Conservation (phyloP, 2,329 filamentous ascomycete genomes). For the Colletotrichum sp. region DNA sequence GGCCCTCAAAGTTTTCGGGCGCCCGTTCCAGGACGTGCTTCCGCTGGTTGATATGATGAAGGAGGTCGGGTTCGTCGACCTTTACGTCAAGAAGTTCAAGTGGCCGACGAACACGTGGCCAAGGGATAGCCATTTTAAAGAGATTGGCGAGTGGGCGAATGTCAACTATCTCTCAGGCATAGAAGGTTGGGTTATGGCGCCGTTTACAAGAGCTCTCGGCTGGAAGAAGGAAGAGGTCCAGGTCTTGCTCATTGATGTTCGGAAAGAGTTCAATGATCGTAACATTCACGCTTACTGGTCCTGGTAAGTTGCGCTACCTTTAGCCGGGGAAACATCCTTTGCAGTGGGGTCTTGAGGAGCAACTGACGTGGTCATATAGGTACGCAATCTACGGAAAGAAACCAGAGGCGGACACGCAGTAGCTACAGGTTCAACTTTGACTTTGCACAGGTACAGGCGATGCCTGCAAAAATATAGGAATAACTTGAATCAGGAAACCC, state of each 20-base stretch:
- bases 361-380: fast-evolving
- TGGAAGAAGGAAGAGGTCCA: not conserved
- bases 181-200: not conserved
- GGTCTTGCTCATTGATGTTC: not conserved
- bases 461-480: too few relatives aligned
- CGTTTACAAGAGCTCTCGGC: not conserved
- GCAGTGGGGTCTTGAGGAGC: not conserved
- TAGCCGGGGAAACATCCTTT: too few relatives aligned
- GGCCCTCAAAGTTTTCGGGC: not conserved
- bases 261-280: not conserved
- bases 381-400: not conserved
- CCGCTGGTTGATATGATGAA: not conserved
- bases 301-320: not conserved
- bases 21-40: not conserved
- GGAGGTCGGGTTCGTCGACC: not conserved
- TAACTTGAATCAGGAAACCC: too few relatives aligned
- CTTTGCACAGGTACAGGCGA: too few relatives aligned
- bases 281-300: not conserved
- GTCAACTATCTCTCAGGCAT: not conserved
- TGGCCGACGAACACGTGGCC: not conserved
- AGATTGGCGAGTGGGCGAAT: not conserved
- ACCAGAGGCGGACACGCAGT: too few relatives aligned
- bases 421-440: too few relatives aligned
- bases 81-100: not conserved
- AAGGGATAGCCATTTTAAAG: not conserved